phyloP scores from a whole-genome alignment of 495 filamentous ascomycete species.

The Neurospora discreta region DNA sequence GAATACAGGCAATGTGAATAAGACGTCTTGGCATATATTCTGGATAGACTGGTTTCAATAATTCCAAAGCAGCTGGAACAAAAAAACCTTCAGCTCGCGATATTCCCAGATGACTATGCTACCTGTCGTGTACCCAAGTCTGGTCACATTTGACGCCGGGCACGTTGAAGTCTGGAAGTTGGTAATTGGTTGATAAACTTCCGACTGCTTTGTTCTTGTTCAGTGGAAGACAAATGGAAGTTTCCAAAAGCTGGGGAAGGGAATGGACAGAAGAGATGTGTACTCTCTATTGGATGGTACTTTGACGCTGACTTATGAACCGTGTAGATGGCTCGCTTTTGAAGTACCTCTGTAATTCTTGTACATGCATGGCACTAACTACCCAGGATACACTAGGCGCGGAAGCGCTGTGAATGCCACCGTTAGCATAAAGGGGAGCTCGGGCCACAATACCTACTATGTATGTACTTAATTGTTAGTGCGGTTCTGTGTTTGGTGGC shows the following conservation, averaged over 20 bases:
- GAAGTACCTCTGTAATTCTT: neutral
- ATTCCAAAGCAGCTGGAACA: neutral
- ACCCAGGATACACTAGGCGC: neutral
- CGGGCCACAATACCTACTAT: neutral
- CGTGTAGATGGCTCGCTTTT: neutral
- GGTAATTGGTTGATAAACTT: neutral
- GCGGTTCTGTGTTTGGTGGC: neutral
- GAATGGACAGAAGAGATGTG: neutral
- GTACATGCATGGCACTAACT: neutral
- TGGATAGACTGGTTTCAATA: neutral
- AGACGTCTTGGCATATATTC: neutral
- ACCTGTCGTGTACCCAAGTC: neutral
- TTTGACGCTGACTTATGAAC: neutral
- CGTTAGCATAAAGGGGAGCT: neutral
- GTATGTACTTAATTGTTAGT: neutral
- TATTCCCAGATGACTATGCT: neutral
- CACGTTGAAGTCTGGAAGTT: neutral
- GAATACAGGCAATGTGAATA: neutral
- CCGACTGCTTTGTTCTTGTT: neutral
- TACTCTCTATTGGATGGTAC: neutral
- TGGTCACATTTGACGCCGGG: neutral
- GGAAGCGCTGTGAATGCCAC: neutral
- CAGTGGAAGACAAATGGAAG: neutral
- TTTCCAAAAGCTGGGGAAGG: neutral
- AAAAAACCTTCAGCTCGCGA: neutral